Evolutionary conservation across 495 filamentous ascomycete genomes (phyloP).

Genomic region (Aspergillus avenaceus): DNA sequence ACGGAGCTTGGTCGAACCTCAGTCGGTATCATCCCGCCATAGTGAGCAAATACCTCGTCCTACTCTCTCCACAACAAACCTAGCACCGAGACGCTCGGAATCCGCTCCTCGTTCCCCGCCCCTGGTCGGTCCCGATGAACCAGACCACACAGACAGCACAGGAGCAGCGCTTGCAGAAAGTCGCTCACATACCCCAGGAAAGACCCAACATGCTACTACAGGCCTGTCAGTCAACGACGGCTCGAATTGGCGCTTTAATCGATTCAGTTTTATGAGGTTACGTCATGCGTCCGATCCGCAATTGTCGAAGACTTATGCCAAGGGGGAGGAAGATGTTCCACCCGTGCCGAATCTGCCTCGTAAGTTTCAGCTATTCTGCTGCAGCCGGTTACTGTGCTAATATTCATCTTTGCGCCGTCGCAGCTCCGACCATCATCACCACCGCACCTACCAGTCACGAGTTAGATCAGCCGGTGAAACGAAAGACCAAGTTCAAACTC

Average conservation of each 20-base stretch:
- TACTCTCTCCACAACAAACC: constrained; percentile 24
- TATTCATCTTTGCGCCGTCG: constrained; percentile 1
- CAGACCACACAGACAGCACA: constrained; percentile 11
- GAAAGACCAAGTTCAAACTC: constrained; percentile 37
- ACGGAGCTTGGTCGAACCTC: constrained; percentile 32
- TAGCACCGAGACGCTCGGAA: constrained; percentile 35
- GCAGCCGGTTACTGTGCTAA: background rate
- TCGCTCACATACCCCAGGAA: constrained; percentile 13
- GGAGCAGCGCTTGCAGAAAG: constrained; percentile 10
- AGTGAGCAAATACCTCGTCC: constrained; percentile 44
- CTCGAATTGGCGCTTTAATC: constrained; percentile 40
- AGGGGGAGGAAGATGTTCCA: constrained; percentile 58
- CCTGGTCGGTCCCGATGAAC: constrained; percentile 14
- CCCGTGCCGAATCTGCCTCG: constrained; percentile 71
- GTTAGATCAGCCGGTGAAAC: constrained; percentile 46
- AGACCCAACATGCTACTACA: constrained; percentile 8
- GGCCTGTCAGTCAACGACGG: constrained; percentile 21
- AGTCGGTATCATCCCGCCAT: constrained; percentile 30
- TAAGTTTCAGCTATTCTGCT: too few species aligned
- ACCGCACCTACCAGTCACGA: constrained; percentile 80
- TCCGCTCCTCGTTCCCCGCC: constrained; percentile 30
- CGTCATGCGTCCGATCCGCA: constrained; percentile 94
- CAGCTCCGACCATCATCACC: constrained; percentile 87
- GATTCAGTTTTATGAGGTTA: constrained; percentile 87
- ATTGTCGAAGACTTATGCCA: constrained; percentile 75